These are phyloP conservation scores for sorghum (Sorghum bicolor) DNA, from an alignment of 176 grass and related monocot species.

Conservation along the genomic window Sorghum_bicolor_NCBIv3 NC_012875.2:1398501-1399000, in stretches of 20 bases:
- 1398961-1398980: too few species aligned
- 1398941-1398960: neutral
- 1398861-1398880: neutral
- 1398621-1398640: neutral
- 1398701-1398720: neutral
- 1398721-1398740: neutral
- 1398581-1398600: conserved; percentile 32
- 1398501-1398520: conserved; percentile 27
- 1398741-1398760: neutral
- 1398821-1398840: neutral
- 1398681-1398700: neutral
- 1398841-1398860: neutral
- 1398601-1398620: neutral
- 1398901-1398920: neutral
- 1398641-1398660: neutral
- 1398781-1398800: neutral
- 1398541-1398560: conserved; percentile 1
- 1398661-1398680: neutral
- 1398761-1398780: neutral
- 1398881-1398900: neutral
- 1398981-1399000: too few species aligned
- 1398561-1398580: conserved; percentile 57
- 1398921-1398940: conserved; percentile 8
- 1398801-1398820: neutral
- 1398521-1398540: neutral